These are phyloP conservation scores for Pseudophaeomoniella oleicola DNA, from an alignment of 2,329 filamentous ascomycete genomes.

Conservation along the genomic window DNA sequence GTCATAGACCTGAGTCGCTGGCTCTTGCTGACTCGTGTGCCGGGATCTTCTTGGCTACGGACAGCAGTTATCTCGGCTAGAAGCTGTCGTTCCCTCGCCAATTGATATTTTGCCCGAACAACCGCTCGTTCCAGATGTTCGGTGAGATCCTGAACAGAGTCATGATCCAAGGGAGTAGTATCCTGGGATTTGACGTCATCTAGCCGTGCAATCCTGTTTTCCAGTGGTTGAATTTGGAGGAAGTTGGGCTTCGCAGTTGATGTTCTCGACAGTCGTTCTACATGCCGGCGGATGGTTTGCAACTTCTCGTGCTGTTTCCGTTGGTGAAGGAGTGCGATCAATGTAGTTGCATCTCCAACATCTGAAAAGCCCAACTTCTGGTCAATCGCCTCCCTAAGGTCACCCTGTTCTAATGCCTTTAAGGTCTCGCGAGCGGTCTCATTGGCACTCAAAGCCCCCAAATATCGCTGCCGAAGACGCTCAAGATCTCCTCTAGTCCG, in stretches of 20 bases:
- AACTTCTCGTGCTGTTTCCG: neutral
- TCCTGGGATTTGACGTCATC: neutral
- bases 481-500: neutral
- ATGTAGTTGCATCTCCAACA: neutral
- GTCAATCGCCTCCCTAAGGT: neutral
- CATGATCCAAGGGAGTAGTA: slow-evolving; percentile 4
- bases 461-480: neutral
- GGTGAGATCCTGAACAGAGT: slow-evolving; percentile 18
- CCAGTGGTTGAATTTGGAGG: slow-evolving; percentile 9
- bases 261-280: slow-evolving; percentile 7
- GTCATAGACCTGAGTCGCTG: slow-evolving; percentile 15
- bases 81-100: slow-evolving; percentile 20
- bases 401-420: neutral
- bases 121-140: slow-evolving; percentile 24
- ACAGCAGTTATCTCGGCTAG: slow-evolving; percentile 15
- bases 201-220: slow-evolving; percentile 8
- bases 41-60: slow-evolving; percentile 12
- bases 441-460: neutral
- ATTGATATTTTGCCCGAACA: slow-evolving; percentile 19
- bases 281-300: neutral
- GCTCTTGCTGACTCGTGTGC: slow-evolving; percentile 5
- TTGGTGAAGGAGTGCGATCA: neutral
- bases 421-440: neutral
- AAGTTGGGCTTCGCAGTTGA: slow-evolving; percentile 11
- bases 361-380: neutral